A percentile compares a stretch with the other conserved stretches of the same genome.
phyloP scores from a whole-genome alignment of 2,329 filamentous ascomycete genomes.

The Tricladium varicosporioides region DNA sequence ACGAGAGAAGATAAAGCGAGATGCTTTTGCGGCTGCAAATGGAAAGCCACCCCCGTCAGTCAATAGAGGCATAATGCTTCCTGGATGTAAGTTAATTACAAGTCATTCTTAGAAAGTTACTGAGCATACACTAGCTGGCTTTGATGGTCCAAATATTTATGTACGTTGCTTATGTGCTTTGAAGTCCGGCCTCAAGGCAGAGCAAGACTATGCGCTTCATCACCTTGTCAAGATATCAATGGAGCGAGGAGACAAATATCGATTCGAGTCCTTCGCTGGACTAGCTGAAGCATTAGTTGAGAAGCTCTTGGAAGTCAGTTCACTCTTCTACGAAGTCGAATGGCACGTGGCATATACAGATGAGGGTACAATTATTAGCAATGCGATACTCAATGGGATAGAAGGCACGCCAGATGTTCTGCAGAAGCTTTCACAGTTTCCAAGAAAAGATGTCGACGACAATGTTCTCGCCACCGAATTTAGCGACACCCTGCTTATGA shows the following conservation, averaged over 20 bases:
- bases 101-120: conserved; percentile 11
- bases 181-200: conserved; percentile 72
- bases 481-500: conserved; percentile 67
- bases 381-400: conserved; percentile 61
- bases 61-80: conserved; percentile 51
- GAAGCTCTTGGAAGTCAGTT: conserved; percentile 76
- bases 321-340: conserved; percentile 75
- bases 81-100: conserved; percentile 56
- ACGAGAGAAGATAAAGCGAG: conserved; percentile 46
- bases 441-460: conserved; percentile 61
- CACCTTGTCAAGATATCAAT: conserved; percentile 95
- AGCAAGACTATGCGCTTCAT: conserved; percentile 90
- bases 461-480: conserved; percentile 70
- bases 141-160: conserved; percentile 85
- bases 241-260: conserved; percentile 92
- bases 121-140: conserved; percentile 43
- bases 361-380: conserved; percentile 46
- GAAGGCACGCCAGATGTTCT: conserved; percentile 70
- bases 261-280: conserved; percentile 86
- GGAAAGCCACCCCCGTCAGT: conserved; percentile 44
- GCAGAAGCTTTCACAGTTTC: conserved; percentile 65
- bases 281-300: conserved; percentile 85
- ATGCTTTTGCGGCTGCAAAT: conserved; percentile 34
- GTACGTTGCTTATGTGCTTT: conserved; percentile 82
- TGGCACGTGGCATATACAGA: conserved; percentile 79